These are phyloP conservation scores for Tricholoma bakamatsutake DNA, from an alignment of 768 basidiomycete genomes.

Conservation along the genomic window DNA sequence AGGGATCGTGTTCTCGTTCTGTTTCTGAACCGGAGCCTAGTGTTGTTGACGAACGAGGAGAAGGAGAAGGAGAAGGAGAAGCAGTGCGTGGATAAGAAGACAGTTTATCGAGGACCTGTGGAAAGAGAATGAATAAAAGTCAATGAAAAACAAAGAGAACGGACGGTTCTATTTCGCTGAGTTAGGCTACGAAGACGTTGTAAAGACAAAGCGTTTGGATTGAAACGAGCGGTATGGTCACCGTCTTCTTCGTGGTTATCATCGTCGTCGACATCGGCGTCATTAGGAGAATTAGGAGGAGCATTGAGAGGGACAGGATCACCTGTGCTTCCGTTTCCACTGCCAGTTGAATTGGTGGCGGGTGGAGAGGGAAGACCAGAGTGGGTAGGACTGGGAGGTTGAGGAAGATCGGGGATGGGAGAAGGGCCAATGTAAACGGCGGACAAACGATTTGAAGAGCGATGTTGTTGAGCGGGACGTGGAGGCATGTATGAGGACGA, in stretches of 20 bases:
- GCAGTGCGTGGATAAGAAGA: conserved; percentile 49
- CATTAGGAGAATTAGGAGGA: not conserved
- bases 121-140: conserved; percentile 11
- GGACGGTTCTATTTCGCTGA: conserved; percentile 68
- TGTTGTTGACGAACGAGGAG: conserved; percentile 29
- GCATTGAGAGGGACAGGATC: conserved; percentile 25
- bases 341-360: conserved; percentile 80
- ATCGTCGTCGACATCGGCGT: conserved; percentile 38
- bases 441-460: conserved; percentile 27
- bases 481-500: conserved; percentile 28
- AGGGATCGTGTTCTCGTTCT: conserved; percentile 36
- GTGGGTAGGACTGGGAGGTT: conserved; percentile 57
- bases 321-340: conserved; percentile 73
- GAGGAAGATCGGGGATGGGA: conserved; percentile 59
- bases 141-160: conserved; percentile 21
- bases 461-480: conserved; percentile 16
- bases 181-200: conserved; percentile 66
- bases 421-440: conserved; percentile 36
- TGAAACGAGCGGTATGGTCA: conserved; percentile 47
- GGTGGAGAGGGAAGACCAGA: conserved; percentile 81
- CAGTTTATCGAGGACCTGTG: conserved; percentile 65
- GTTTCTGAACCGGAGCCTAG: conserved; percentile 82
- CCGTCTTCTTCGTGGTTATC: conserved; percentile 39
- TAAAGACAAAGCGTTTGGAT: conserved; percentile 53
- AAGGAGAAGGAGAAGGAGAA: conserved; percentile 39